These are phyloP conservation scores for Paecilomyces dactylethromorphus DNA, from an alignment of 2,329 filamentous ascomycete genomes.

Conservation along the genomic window DNA sequence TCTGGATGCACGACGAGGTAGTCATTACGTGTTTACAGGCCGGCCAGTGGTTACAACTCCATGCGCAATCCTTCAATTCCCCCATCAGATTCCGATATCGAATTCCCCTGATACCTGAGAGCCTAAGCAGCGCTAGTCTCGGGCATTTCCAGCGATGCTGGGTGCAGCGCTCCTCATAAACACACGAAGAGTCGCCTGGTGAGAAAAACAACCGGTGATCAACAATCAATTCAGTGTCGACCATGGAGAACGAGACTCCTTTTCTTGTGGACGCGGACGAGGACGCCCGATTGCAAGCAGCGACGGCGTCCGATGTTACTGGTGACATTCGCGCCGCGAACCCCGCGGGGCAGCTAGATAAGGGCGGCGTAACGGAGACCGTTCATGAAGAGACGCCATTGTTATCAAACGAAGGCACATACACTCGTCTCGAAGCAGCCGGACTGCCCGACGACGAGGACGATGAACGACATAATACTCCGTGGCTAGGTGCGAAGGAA, in stretches of 20 bases:
- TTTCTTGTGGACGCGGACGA: constrained; percentile 26
- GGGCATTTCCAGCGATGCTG: not conserved
- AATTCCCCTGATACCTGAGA: not conserved
- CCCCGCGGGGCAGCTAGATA: constrained; percentile 5
- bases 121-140: not conserved
- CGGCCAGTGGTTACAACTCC: not conserved
- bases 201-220: not conserved
- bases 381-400: constrained; percentile 21
- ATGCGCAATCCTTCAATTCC: not conserved
- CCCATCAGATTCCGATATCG: not conserved
- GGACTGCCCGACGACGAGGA: not conserved
- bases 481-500: constrained; percentile 19
- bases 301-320: constrained; percentile 6
- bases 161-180: not conserved
- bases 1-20: not conserved
- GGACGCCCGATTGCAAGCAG: constrained; percentile 18
- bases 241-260: constrained; percentile 28
- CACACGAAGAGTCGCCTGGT: not conserved
- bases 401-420: constrained; percentile 8
- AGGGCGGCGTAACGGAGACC: constrained; percentile 13
- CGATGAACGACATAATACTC: constrained; percentile 5
- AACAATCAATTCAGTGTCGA: not conserved
- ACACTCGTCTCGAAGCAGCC: constrained; percentile 1
- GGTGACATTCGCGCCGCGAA: not conserved
- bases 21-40: not conserved